Conservation (phyloP, 2,329 filamentous ascomycete species). For the Hymenoscyphus infarciens region DNA sequence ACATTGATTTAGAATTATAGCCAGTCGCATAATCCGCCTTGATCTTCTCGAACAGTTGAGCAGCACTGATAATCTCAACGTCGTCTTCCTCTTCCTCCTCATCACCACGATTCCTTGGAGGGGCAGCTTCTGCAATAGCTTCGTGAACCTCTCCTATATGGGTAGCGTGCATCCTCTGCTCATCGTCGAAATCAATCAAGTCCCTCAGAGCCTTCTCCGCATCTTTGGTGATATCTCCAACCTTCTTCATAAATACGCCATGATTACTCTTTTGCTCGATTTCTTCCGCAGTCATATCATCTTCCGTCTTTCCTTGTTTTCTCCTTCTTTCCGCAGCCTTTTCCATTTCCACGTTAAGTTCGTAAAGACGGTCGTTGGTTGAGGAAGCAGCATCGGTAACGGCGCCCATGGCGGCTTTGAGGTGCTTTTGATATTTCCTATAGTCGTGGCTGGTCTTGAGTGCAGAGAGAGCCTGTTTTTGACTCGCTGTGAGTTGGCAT, state of each 20-base stretch:
- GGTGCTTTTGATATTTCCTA: slow-evolving; percentile 44
- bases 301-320: slow-evolving; percentile 32
- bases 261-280: slow-evolving; percentile 40
- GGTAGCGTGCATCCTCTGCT: slow-evolving; percentile 35
- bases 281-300: slow-evolving; percentile 36
- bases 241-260: slow-evolving; percentile 42
- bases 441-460: slow-evolving; percentile 43
- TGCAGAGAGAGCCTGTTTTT: slow-evolving; percentile 43
- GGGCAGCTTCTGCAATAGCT: slow-evolving; percentile 21
- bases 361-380: slow-evolving; percentile 51
- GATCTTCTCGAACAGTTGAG: slow-evolving; percentile 37
- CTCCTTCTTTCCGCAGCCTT: slow-evolving; percentile 29
- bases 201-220: slow-evolving; percentile 56
- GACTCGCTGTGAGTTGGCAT: slow-evolving; percentile 46
- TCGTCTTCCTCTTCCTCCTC: slow-evolving; percentile 38
- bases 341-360: slow-evolving; percentile 26
- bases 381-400: slow-evolving; percentile 48
- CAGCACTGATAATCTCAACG: slow-evolving; percentile 34
- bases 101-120: slow-evolving; percentile 38
- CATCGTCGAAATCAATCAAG: slow-evolving; percentile 53
- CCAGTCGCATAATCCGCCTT: slow-evolving; percentile 34
- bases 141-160: slow-evolving; percentile 35
- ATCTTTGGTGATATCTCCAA: slow-evolving; percentile 48
- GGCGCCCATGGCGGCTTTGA: slow-evolving; percentile 43
- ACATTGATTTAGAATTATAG: slow-evolving; percentile 40